phyloP scores from a whole-genome alignment of 1,139 yeast species.

The Yamadazyma conglobata region DNA sequence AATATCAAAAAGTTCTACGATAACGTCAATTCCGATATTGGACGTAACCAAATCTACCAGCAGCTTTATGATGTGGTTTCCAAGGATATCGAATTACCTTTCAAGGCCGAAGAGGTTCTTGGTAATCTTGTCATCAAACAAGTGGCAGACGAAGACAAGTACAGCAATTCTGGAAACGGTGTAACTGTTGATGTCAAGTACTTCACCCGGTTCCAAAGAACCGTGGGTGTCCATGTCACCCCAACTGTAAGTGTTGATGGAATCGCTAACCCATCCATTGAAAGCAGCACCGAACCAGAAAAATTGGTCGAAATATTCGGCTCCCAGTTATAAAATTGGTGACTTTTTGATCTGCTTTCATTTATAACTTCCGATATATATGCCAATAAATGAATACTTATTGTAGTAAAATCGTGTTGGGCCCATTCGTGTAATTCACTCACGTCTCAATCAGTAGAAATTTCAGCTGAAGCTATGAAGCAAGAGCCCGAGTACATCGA shows the following conservation, averaged over 20 bases:
- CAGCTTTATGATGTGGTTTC: slow-evolving; percentile 53
- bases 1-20: slow-evolving; percentile 59
- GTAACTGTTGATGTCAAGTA: slow-evolving; percentile 65
- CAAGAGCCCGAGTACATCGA: too few relatives aligned
- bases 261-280: slow-evolving; percentile 37
- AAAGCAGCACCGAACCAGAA: slow-evolving; percentile 36
- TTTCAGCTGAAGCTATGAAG: too few relatives aligned
- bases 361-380: too few relatives aligned
- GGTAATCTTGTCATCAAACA: slow-evolving; percentile 27
- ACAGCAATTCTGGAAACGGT: slow-evolving; percentile 55
- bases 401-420: too few relatives aligned
- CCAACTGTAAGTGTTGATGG: slow-evolving; percentile 83
- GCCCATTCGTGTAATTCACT: too few relatives aligned
- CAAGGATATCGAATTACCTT: slow-evolving; percentile 30
- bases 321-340: slow-evolving; percentile 8
- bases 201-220: slow-evolving; percentile 69
- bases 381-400: too few relatives aligned
- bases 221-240: slow-evolving; percentile 76
- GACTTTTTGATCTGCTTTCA: too few relatives aligned
- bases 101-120: slow-evolving; percentile 37
- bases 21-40: slow-evolving; percentile 49
- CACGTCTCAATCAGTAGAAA: too few relatives aligned
- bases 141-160: slow-evolving; percentile 20
- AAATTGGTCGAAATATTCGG: slow-evolving; percentile 31
- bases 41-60: slow-evolving; percentile 55